phyloP scores from a whole-genome alignment of 225 moss, liverwort and hornwort species.

The Physcomitrellopsis africana region DNA sequence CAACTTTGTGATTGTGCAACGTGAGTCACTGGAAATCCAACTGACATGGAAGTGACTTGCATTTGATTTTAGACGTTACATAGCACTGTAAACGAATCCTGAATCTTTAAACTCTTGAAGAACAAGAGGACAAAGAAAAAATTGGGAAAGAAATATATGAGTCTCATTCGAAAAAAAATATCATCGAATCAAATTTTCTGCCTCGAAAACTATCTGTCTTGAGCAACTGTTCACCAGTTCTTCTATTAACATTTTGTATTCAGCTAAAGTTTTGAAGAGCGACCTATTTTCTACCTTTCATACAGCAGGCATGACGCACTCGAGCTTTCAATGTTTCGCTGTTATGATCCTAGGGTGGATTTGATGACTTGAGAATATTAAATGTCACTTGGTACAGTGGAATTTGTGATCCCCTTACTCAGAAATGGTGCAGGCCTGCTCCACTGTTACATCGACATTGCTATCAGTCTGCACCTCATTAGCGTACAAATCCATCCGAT shows the following conservation, averaged over 20 bases:
- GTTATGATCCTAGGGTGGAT: neutral
- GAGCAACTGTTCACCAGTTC: neutral
- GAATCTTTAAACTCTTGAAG: too few relatives aligned
- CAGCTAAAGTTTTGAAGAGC: neutral
- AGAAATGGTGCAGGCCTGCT: conserved; percentile 26
- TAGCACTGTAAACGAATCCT: too few relatives aligned
- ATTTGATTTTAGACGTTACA: too few relatives aligned
- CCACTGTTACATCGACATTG: conserved; percentile 2
- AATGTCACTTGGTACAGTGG: neutral
- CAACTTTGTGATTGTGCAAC: too few relatives aligned
- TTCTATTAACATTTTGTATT: conserved; percentile 10
- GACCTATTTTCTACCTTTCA: conserved; percentile 21
- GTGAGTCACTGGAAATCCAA: too few relatives aligned
- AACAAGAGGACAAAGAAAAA: too few relatives aligned
- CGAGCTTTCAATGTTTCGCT: conserved; percentile 8
- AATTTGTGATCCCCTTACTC: conserved; percentile 21
- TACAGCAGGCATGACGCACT: conserved; percentile 1
- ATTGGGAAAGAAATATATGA: too few relatives aligned
- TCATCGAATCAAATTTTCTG: too few relatives aligned
- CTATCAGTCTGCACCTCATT: conserved; percentile 27
- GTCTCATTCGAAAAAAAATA: too few relatives aligned
- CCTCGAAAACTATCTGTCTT: neutral
- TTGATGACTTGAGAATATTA: conserved; percentile 4
- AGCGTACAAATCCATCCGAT: conserved; percentile 40
- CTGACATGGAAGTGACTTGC: too few relatives aligned